Conservation (phyloP, 2,329 filamentous ascomycete species). For the Chaetomium strumarium region DNA sequence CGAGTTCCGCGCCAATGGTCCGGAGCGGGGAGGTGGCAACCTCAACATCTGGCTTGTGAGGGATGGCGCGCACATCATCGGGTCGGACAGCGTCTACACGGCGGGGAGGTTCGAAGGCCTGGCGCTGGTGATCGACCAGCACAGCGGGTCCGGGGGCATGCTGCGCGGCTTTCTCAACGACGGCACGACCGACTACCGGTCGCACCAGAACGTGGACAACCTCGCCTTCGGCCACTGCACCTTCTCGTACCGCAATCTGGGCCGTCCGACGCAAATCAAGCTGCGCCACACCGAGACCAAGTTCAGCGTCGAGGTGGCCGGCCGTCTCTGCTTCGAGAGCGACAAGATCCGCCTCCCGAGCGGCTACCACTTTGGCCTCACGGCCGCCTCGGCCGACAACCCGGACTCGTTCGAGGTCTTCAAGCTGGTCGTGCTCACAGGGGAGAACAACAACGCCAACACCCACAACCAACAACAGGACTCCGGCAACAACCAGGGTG, state of each 20-base stretch:
- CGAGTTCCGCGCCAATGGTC: constrained; percentile 80
- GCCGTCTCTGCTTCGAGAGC: constrained; percentile 74
- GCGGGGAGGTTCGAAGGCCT: constrained; percentile 84
- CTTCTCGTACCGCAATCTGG: constrained; percentile 86
- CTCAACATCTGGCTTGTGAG: constrained; percentile 88
- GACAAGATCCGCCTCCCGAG: constrained; percentile 70
- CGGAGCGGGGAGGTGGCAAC: constrained; percentile 80
- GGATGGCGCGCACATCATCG: constrained; percentile 59
- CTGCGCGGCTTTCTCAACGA: constrained; percentile 93
- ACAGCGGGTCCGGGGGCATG: constrained; percentile 70
- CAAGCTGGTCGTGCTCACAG: constrained; percentile 69
- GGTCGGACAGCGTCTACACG: constrained; percentile 75
- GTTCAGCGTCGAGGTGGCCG: constrained; percentile 78
- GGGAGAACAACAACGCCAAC: constrained; percentile 35
- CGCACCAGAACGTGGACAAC: constrained; percentile 70
- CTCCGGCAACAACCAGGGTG: constrained; percentile 19
- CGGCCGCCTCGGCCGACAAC: constrained; percentile 80
- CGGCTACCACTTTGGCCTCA: constrained; percentile 81
- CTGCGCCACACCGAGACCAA: constrained; percentile 57
- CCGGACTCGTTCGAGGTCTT: constrained; percentile 94
- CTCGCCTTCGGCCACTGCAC: constrained; percentile 91
- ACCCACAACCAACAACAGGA: constrained; percentile 22
- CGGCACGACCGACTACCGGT: constrained; percentile 71
- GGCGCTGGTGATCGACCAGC: constrained; percentile 77
- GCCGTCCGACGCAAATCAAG: constrained; percentile 73